phyloP scores from a whole-genome alignment of 495 filamentous ascomycete genomes.

The Sordaria brevicollis region DNA sequence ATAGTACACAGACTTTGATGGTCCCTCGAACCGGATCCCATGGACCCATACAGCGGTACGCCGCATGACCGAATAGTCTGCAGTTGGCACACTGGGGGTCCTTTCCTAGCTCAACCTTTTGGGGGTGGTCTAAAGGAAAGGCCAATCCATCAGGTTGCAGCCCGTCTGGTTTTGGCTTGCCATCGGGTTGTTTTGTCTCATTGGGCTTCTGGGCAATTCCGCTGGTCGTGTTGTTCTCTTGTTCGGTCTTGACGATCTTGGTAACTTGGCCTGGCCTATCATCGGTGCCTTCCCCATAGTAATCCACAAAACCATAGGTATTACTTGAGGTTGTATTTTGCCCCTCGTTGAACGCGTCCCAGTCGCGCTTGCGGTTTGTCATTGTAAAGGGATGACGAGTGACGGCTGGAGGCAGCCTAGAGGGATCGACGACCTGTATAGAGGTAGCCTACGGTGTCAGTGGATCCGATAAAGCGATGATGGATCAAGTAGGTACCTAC shows the following conservation, averaged over 20 bases:
- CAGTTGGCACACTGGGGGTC: not conserved
- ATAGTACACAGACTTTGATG: not conserved
- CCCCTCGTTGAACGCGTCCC: not conserved
- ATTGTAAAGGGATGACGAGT: not conserved
- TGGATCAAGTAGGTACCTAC: not conserved
- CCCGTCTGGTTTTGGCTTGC: not conserved
- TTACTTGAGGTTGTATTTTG: too few relatives aligned
- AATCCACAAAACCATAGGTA: not conserved
- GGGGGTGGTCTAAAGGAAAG: not conserved
- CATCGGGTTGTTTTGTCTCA: not conserved
- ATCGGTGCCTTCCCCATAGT: not conserved
- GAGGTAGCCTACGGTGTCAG: too few relatives aligned
- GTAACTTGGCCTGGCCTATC: not conserved
- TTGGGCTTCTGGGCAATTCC: not conserved
- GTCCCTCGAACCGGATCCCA: not conserved
- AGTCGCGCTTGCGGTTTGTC: not conserved
- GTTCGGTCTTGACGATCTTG: not conserved
- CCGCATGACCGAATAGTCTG: not conserved
- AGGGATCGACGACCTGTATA: too few relatives aligned
- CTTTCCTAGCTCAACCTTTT: not conserved
- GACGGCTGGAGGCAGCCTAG: not conserved
- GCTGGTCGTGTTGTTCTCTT: not conserved
- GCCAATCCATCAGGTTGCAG: not conserved
- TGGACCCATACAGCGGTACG: not conserved
- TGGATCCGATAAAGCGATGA: not conserved